Evolutionary conservation across 768 basidiomycete species (phyloP), one percentile per base, ranked within the genome.

Genomic region (Trametes cubensis): DNA sequence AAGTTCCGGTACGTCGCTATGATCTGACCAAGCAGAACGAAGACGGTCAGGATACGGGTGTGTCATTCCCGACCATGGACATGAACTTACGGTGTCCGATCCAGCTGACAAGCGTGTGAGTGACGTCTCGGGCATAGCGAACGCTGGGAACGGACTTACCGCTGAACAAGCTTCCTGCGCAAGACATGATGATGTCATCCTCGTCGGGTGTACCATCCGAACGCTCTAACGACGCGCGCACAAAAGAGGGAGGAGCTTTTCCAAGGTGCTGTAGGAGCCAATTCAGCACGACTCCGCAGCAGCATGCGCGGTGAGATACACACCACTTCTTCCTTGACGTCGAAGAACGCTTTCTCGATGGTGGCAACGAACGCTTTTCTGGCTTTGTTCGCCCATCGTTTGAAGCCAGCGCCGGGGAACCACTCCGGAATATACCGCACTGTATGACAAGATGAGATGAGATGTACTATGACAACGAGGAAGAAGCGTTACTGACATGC

Each of bases 321-420:
- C 6, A 53, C 51, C 59, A 67, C 34, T 4, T 56, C 47, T 28
- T 52, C 49, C 44, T 66, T 65, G 11, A 62, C 62, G 18, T 41
- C 20, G 3, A 52, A 45, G 25, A 60, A 70, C 20, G 63, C 64
- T 6, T 21, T 28, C n/a, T 65, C 50, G 18, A 50, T 55, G 17
- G 58, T 25, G 3, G 25, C 38, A 38, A 45, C 23, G 45, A 52
- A 58, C 21, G 41, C 49, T 55, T 25, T 40, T 4, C 46, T n/a
- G 13, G 65, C 66, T 6, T 47, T 39, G 7, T 28, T 6, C 8
- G 64, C 64, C 60, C 60, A 61, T 21, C 64, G 55, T 50, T 66
- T 60, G 38, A 70, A 70, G 4, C 65, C 52, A 15, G 68, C 65
- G 20, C 69, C 69, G 6, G 70, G 70, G 30, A 70, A 57, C 69